Conservation (phyloP, 2,329 filamentous ascomycete genomes). For the Calonectria pseudoturangicola region DNA sequence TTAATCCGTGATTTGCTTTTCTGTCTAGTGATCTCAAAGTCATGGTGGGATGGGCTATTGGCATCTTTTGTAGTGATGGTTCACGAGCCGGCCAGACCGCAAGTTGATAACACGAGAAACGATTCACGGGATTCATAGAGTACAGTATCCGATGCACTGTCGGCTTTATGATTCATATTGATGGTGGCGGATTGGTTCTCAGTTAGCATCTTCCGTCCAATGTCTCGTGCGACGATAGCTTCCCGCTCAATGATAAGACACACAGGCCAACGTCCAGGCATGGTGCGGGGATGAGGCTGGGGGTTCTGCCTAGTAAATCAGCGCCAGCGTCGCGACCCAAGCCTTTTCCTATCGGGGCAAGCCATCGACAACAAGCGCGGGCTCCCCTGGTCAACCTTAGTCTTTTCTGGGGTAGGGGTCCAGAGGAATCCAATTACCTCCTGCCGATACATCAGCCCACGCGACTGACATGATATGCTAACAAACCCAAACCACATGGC, state of each 20-base stretch:
- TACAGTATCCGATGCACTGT: conserved; percentile 32
- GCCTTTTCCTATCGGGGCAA: conserved; percentile 23
- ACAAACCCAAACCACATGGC: conserved; percentile 1
- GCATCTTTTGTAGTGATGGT: conserved; percentile 17
- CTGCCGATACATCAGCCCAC: conserved; percentile 28
- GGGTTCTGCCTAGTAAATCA: not conserved
- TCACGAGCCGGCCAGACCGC: not conserved
- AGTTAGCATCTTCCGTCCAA: conserved; percentile 9
- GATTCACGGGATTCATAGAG: not conserved
- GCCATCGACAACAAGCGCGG: not conserved
- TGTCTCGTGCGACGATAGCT: not conserved
- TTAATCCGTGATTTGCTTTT: not conserved
- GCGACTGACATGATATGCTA: conserved; percentile 14
- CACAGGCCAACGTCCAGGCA: not conserved
- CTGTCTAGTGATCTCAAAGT: not conserved
- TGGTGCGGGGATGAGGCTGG: not conserved
- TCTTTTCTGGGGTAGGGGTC: not conserved
- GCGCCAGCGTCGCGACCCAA: not conserved
- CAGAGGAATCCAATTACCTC: conserved; percentile 5
- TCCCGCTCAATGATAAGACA: conserved; percentile 25
- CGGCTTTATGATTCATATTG: not conserved
- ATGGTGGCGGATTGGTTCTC: conserved; percentile 9
- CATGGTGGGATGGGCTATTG: conserved; percentile 2
- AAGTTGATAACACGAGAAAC: not conserved
- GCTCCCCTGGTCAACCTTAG: not conserved